Percentiles rank a stretch among this genome's conserved stretches.
Evolutionary conservation across 164 flowering plant genomes (phyloP).

Genomic region (Kingdonia uniflora): DNA sequence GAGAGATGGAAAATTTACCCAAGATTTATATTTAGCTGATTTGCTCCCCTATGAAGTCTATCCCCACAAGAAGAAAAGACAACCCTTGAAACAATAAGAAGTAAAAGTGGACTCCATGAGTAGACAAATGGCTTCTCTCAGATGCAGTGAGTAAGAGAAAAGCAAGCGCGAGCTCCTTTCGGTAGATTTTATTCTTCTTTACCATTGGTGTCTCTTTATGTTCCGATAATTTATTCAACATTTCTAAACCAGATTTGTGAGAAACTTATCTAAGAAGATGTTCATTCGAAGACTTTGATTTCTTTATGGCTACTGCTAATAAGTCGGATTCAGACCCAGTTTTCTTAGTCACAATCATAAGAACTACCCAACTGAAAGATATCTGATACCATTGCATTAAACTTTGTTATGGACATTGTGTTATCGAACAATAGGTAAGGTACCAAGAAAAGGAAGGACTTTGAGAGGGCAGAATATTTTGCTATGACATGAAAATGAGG

Average conservation of each 20-base stretch:
- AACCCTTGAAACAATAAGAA: slow-evolving; percentile 85
- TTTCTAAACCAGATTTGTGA: slow-evolving; percentile 52
- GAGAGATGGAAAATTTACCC: too few relatives aligned
- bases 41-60: slow-evolving; percentile 85
- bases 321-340: slow-evolving; percentile 78
- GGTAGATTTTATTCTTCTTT: slow-evolving; percentile 57
- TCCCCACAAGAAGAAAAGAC: slow-evolving; percentile 79
- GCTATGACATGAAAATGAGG: slow-evolving; percentile 61
- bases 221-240: slow-evolving; percentile 30
- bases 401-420: slow-evolving; percentile 90
- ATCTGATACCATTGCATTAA: slow-evolving; percentile 85
- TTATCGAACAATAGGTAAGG: slow-evolving; percentile 86
- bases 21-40: too few relatives aligned
- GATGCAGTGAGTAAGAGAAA: slow-evolving; percentile 77
- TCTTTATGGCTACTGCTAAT: slow-evolving; percentile 45
- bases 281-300: slow-evolving; percentile 34
- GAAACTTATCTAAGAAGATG: slow-evolving; percentile 48
- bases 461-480: slow-evolving; percentile 71
- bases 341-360: slow-evolving; percentile 77
- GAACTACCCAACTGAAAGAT: slow-evolving; percentile 79
- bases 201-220: too few relatives aligned
- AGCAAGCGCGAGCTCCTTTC: slow-evolving; percentile 70
- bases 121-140: slow-evolving; percentile 59
- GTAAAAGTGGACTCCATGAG: slow-evolving; percentile 86
- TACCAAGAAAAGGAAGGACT: slow-evolving; percentile 73